phyloP scores from a whole-genome alignment of 2,329 filamentous ascomycete species.

The Nemania sp. region DNA sequence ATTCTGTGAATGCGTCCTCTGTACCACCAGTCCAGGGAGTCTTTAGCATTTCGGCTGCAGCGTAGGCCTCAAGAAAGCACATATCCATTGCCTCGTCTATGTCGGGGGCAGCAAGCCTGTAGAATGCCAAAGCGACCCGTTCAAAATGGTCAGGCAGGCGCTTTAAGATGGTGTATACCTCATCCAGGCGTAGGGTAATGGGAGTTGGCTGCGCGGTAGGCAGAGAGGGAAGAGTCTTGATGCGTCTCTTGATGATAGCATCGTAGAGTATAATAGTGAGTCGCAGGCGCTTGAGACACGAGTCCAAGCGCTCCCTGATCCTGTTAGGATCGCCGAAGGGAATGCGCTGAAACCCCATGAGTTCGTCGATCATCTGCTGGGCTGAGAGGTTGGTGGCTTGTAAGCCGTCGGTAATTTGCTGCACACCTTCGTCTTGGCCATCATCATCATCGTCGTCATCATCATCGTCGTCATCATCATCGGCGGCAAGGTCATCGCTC shows the following conservation, averaged over 20 bases:
- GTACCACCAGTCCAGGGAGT: slow-evolving; percentile 63
- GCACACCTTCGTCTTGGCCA: slow-evolving; percentile 46
- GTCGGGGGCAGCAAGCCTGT: slow-evolving; percentile 63
- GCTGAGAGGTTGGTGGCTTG: slow-evolving; percentile 44
- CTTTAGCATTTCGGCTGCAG: slow-evolving; percentile 57
- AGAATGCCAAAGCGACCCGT: slow-evolving; percentile 72
- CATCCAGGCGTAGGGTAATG: slow-evolving; percentile 54
- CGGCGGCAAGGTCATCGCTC: slow-evolving; percentile 71
- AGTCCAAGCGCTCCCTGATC: slow-evolving; percentile 67
- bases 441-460: slow-evolving; percentile 50
- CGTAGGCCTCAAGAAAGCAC: slow-evolving; percentile 63
- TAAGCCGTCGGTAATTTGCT: slow-evolving; percentile 43
- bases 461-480: slow-evolving; percentile 56
- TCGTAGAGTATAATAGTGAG: slow-evolving; percentile 70
- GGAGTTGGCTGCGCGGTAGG: slow-evolving; percentile 39
- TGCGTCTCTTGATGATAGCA: slow-evolving; percentile 68
- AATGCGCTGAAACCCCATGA: slow-evolving; percentile 67
- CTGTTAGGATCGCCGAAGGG: slow-evolving; percentile 65
- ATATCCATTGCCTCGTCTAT: slow-evolving; percentile 62
- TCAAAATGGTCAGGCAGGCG: slow-evolving; percentile 69
- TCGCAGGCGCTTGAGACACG: slow-evolving; percentile 65
- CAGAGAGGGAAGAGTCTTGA: slow-evolving; percentile 60
- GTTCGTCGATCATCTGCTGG: slow-evolving; percentile 66
- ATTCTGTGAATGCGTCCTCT: slow-evolving; percentile 76
- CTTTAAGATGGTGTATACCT: slow-evolving; percentile 58